Conservation (phyloP, 2,329 filamentous ascomycete species). For the Arthrinium phaeospermum region DNA sequence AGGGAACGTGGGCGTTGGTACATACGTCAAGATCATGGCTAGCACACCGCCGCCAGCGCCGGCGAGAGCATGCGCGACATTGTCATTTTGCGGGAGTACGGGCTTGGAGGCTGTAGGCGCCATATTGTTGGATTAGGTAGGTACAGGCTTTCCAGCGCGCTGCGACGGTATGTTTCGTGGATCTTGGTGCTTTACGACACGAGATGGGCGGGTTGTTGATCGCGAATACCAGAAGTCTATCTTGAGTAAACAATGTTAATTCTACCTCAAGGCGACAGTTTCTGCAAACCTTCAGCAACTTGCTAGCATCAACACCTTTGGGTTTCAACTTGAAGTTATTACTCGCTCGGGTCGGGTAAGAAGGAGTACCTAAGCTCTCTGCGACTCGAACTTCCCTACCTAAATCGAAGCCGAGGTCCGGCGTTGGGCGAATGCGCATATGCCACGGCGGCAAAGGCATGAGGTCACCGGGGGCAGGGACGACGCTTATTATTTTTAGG, state of each 20-base stretch:
- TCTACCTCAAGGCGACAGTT: not conserved
- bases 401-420: slow-evolving; percentile 13
- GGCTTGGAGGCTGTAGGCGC: slow-evolving; percentile 58
- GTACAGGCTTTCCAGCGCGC: slow-evolving; percentile 10
- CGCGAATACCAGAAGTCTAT: not conserved
- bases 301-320: not conserved
- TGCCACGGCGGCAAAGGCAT: not conserved
- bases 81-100: slow-evolving; percentile 85
- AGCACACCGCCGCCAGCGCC: slow-evolving; percentile 92
- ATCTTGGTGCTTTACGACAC: not conserved
- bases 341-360: slow-evolving; percentile 14
- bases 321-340: slow-evolving; percentile 16
- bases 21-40: slow-evolving; percentile 92
- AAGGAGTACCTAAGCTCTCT: not conserved
- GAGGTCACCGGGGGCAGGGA: not conserved
- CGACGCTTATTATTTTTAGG: not conserved
- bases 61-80: slow-evolving; percentile 92
- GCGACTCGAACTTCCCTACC: not conserved
- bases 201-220: not conserved
- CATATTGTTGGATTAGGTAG: slow-evolving; percentile 25
- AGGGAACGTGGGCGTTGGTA: slow-evolving; percentile 8
- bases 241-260: not conserved
- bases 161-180: not conserved
- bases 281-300: not conserved
- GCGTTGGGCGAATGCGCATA: not conserved